Evolutionary conservation across 148 eudicot species (phyloP), one percentile per base, ranked within the genome.

Genomic region (Polygonum aviculare): DNA sequence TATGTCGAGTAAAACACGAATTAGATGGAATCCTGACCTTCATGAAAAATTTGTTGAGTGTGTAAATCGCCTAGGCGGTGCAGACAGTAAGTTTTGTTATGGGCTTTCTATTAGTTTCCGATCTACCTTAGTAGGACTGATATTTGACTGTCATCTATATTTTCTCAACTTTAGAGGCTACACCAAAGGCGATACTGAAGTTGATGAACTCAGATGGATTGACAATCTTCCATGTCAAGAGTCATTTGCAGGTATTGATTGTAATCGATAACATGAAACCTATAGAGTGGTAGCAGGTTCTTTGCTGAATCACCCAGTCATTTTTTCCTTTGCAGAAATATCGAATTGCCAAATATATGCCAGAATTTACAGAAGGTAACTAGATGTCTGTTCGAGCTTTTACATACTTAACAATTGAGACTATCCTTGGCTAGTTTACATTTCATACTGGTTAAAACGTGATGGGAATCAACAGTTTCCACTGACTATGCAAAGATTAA

Each of bases 141-240:
- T 19, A 60, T 10, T 11, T 31, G 45, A 38, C 38, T 67, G 41
- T 77, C 73, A 77, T 77, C 39, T 69, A 52, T 22, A 16, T 78
- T 75, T 22, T 48, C 18, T 72, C 47, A 44, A 72, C 54, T 75
- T 62, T 22, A 94, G 98, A 91, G 88, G 98, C 98, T 78, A 94
- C 98, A 22, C 98, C 98, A 51, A 94, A 94, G 87, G 90, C 94
- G 65, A 88, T 94, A 78, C 80, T 94, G 88, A 94, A 86, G 81
- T 84, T 91, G 69, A 94, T 94, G 98, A 89, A 87, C 44, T 75
- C 93, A 3, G 89, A 94, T 48, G 97, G 89, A 78, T 85, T 94
- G 80, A 93, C 94, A 48, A 94, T 94, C 76, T 94, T 86, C 75
- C 97, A 94, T 83, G 94, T 94, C 59, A 94, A 91, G 81, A 94